phyloP scores from a whole-genome alignment of 1,139 yeast species.

The Suhomyces guaymorum region DNA sequence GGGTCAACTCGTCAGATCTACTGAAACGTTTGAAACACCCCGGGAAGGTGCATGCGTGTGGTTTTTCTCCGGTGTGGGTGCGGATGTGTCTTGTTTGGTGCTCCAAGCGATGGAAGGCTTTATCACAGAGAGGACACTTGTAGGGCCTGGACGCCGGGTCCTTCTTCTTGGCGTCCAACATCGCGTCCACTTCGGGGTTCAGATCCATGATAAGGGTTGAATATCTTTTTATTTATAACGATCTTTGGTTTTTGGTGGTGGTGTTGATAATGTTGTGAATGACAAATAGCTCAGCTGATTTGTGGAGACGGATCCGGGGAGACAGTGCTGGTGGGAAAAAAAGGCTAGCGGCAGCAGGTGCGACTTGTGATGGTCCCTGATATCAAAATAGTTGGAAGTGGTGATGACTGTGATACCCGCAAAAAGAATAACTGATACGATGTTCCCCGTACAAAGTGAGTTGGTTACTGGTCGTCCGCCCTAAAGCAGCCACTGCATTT shows the following conservation, averaged over 20 bases:
- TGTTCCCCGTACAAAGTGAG: slow-evolving; percentile 7
- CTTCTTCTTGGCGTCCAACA: slow-evolving; percentile 17
- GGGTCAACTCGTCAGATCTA: slow-evolving; percentile 66
- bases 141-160: slow-evolving; percentile 44
- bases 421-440: background rate
- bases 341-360: no score
- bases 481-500: slow-evolving; percentile 8
- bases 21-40: slow-evolving; percentile 69
- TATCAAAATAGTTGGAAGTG: no score
- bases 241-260: no score
- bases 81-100: slow-evolving; percentile 73
- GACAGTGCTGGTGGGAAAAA: no score
- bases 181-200: slow-evolving; percentile 1
- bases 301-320: no score
- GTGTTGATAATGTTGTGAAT: no score
- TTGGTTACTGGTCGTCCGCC: slow-evolving; percentile 7
- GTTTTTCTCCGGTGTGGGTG: slow-evolving; percentile 73
- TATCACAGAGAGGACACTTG: slow-evolving; percentile 59
- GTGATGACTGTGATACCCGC: background rate
- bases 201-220: background rate
- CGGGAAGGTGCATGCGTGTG: slow-evolving; percentile 69
- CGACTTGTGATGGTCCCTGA: no score
- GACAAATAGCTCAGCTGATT: no score
- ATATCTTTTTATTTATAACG: background rate
- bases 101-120: slow-evolving; percentile 64